Base-by-base conservation (phyloP, 2,329 filamentous ascomycete genomes). In the Tothia fuscella region DNA sequence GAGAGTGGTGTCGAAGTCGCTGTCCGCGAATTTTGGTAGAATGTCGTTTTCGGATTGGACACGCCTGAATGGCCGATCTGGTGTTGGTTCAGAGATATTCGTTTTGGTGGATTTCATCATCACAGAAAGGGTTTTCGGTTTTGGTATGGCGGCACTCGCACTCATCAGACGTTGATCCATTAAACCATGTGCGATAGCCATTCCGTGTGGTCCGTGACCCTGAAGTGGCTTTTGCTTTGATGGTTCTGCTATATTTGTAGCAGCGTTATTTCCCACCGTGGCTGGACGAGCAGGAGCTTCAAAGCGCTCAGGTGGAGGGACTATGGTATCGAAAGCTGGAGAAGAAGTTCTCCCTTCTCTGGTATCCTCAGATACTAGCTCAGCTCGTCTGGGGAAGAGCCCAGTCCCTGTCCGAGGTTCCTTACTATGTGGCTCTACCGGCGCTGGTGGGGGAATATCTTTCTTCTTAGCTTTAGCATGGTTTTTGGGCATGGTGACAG, bases 251-350 rank as follows among this genome's bases (percentile, higher is more conserved):
- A n/a, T n/a, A n/a, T n/a, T n/a, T n/a, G n/a, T n/a, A n/a, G n/a
- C n/a, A n/a, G n/a, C 5, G 38, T 30, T 19, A 20, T 2, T 40
- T 28, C 30, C 20, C 26, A 12, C 3, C 21, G 39, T 32, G 46
- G 47, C 20, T 40, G 47, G n/a, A 51, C 13, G 49, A 49, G 10
- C 47, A 50, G 21, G 47, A 46, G 4, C 52, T 50, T 10, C 51
- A 47, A 46, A 24, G 4, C 6, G 10, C 16, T 25, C 20, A 22
- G 21, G 20, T 3, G 10, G 28, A 30, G 30, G 3, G 21, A 29
- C 6, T 21, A 19, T 19, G 19, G 12, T 25, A 21, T 28, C 9
- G 32, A 22, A 21, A 12, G 31, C 9, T 24, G 39, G 13, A 13
- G 35, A 21, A 28, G 40, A 25, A 16, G 41, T 43, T 2, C 32